A percentile compares a stretch with the other conserved stretches of the same genome.
Conservation (phyloP, 129 eudicot species). For the Flaveria robusta region DNA sequence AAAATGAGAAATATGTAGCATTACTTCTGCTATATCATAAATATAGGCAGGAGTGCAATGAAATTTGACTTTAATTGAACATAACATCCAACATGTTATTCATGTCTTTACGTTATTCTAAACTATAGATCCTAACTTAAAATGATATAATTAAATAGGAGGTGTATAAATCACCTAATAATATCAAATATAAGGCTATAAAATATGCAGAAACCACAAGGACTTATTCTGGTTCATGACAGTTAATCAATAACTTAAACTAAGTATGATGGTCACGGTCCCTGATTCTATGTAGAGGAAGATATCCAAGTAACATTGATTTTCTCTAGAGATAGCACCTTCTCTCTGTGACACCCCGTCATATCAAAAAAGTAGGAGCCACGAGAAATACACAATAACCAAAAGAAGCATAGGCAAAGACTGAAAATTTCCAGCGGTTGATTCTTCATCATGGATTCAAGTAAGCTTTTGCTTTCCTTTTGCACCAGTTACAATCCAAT, state of each 20-base stretch:
- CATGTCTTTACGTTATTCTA: slow-evolving; percentile 4
- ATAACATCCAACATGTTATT: slow-evolving; percentile 16
- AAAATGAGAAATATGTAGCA: slow-evolving; percentile 33
- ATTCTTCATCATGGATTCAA: too few relatives aligned
- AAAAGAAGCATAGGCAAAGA: too few relatives aligned
- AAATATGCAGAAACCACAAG: not conserved
- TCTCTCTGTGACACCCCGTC: not conserved
- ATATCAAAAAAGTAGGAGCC: too few relatives aligned
- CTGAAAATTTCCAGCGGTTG: too few relatives aligned
- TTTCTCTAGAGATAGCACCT: not conserved
- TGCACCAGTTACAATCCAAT: too few relatives aligned
- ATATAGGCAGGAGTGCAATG: not conserved
- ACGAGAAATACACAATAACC: too few relatives aligned
- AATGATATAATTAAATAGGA: not conserved
- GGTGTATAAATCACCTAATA: too few relatives aligned
- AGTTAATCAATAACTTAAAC: not conserved
- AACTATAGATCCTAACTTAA: not conserved
- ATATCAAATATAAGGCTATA: too few relatives aligned
- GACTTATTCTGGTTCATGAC: not conserved
- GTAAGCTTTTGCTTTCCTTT: too few relatives aligned
- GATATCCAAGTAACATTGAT: not conserved
- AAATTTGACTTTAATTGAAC: not conserved
- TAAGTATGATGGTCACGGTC: not conserved
- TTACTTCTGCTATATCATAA: slow-evolving; percentile 27
- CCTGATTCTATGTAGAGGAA: not conserved